Evolutionary conservation across 2,329 filamentous ascomycete species (phyloP).

Genomic region (Plenodomus biglobosus): DNA sequence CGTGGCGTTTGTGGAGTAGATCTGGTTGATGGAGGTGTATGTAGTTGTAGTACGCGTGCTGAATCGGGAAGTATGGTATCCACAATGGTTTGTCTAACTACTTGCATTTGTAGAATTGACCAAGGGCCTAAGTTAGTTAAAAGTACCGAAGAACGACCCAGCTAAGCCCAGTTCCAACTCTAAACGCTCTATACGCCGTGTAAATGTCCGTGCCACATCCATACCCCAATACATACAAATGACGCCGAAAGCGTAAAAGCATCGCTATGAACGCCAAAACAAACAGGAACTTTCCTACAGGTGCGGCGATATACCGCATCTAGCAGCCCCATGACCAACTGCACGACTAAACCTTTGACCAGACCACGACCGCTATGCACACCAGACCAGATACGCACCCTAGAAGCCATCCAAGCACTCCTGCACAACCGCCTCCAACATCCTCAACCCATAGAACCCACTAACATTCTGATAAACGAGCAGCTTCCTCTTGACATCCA

Average conservation of each 20-base stretch:
- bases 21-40: too few species aligned
- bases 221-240: not conserved
- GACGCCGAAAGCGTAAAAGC: not conserved
- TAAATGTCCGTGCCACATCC: not conserved
- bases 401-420: slow-evolving; percentile 57
- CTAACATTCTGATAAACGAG: slow-evolving; percentile 74
- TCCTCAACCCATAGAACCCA: slow-evolving; percentile 74
- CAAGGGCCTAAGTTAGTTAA: too few species aligned
- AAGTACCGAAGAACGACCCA: not conserved
- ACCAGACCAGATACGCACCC: not conserved
- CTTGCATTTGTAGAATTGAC: not conserved
- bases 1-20: too few species aligned
- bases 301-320: not conserved
- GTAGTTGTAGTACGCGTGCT: too few species aligned
- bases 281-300: not conserved
- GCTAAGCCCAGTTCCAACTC: not conserved
- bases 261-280: not conserved
- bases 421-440: slow-evolving; percentile 75
- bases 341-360: too few species aligned
- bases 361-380: too few species aligned
- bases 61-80: too few species aligned
- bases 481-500: slow-evolving; percentile 66
- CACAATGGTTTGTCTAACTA: too few species aligned
- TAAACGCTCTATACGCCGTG: not conserved
- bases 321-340: too few species aligned